phyloP scores from a whole-genome alignment of 768 basidiomycete genomes.

The Tulasnella sp. region DNA sequence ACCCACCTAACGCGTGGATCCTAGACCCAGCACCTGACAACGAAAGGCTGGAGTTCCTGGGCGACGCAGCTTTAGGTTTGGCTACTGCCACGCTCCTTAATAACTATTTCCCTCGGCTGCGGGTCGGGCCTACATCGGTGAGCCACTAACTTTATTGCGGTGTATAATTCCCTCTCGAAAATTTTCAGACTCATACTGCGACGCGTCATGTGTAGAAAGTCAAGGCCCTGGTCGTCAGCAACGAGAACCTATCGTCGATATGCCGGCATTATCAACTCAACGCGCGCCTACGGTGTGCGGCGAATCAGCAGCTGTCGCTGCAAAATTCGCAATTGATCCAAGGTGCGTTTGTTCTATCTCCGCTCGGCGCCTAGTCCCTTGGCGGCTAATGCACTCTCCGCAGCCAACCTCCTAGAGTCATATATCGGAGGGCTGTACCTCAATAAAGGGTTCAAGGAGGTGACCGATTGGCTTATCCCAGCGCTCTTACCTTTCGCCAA shows the following conservation, averaged over 20 bases:
- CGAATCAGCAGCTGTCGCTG: neutral
- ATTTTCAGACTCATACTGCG: neutral
- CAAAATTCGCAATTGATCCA: neutral
- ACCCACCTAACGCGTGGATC: too few species aligned
- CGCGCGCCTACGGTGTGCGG: neutral
- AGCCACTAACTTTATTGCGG: neutral
- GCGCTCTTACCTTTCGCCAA: conserved; percentile 2
- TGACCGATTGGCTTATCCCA: neutral
- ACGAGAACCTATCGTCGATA: conserved; percentile 3
- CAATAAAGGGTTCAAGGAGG: neutral
- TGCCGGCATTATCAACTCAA: conserved; percentile 1
- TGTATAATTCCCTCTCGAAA: neutral
- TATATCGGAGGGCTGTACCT: conserved; percentile 11
- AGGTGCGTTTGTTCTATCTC: neutral
- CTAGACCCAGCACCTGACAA: conserved; percentile 13
- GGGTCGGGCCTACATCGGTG: conserved; percentile 10
- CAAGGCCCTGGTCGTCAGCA: conserved; percentile 4
- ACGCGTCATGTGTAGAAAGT: conserved; percentile 6
- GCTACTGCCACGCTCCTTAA: neutral
- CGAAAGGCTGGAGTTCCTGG: conserved; percentile 15
- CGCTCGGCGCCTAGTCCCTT: neutral
- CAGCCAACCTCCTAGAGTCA: conserved; percentile 9
- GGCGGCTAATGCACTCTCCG: neutral
- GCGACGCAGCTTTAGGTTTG: conserved; percentile 9
- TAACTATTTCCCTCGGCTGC: neutral